A percentile compares a stretch with the other conserved stretches of the same genome.
Evolutionary conservation across 352 stramenopile species (phyloP).

Genomic region (Globisporangium polare): DNA sequence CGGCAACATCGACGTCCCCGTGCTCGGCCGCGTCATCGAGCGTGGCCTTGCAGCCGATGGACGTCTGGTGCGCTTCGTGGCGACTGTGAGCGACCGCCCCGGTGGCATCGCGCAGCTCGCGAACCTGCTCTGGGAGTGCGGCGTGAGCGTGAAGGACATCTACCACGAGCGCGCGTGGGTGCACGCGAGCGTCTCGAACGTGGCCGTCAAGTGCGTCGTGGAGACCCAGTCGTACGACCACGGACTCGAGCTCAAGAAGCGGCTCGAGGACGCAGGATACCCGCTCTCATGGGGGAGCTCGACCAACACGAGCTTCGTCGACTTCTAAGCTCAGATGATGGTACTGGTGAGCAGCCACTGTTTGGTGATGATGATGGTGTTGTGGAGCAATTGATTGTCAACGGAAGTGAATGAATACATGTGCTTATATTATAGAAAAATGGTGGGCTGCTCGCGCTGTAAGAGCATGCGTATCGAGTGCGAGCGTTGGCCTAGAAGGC

Average conservation of each 20-base stretch:
- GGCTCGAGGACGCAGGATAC: constrained; percentile 84
- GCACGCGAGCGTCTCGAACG: constrained; percentile 93
- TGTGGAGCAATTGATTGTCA: neutral
- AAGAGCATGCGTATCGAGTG: neutral
- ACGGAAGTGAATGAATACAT: neutral
- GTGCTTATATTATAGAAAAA: constrained; percentile 1
- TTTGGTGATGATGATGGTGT: too few relatives aligned
- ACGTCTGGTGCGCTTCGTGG: constrained; percentile 95
- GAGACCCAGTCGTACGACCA: constrained; percentile 95
- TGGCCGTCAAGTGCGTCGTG: constrained; percentile 95
- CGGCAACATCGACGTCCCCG: constrained; percentile 97
- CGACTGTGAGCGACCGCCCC: constrained; percentile 95
- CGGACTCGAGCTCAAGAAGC: constrained; percentile 82
- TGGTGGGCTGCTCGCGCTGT: neutral
- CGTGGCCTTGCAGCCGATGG: constrained; percentile 95
- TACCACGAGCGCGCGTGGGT: constrained; percentile 97
- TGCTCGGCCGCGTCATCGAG: constrained; percentile 95
- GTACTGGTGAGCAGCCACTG: neutral
- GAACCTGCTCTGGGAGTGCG: constrained; percentile 84
- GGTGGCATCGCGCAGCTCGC: constrained; percentile 93
- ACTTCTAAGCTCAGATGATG: constrained; percentile 9
- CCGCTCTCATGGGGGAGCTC: constrained; percentile 77
- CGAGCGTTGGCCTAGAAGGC: neutral
- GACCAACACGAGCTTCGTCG: constrained; percentile 23
- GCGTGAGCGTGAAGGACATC: constrained; percentile 95